These are phyloP conservation scores for Pseudotsuga menziesii DNA, from an alignment of 75 land plant genomes.

Conservation along the genomic window DNA sequence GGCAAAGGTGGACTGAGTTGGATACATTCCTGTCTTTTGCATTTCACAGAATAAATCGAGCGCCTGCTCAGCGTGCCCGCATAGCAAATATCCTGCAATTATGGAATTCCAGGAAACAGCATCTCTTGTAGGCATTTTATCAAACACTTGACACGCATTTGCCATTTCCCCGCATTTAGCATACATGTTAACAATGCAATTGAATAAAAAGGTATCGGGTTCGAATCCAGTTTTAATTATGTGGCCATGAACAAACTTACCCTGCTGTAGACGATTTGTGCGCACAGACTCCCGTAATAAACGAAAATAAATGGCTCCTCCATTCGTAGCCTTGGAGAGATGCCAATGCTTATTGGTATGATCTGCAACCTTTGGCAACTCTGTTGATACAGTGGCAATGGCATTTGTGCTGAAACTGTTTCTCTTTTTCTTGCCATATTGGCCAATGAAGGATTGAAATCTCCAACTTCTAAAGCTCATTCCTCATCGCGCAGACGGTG, in stretches of 20 bases:
- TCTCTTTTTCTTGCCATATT: not conserved
- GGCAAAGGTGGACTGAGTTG: constrained; percentile 29
- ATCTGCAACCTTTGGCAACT: not conserved
- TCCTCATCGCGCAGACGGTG: too few relatives aligned
- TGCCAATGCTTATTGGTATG: not conserved
- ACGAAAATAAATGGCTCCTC: not conserved
- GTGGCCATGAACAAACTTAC: constrained; percentile 27
- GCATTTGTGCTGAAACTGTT: not conserved
- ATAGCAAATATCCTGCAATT: constrained; percentile 28
- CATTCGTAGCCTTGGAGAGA: not conserved
- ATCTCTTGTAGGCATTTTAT: constrained; percentile 31
- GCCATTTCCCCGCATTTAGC: constrained; percentile 25
- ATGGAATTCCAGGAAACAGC: constrained; percentile 56
- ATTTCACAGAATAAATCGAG: constrained; percentile 30
- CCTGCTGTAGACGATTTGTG: not conserved
- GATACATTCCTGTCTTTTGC: constrained; percentile 21
- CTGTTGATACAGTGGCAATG: not conserved
- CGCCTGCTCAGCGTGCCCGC: constrained; percentile 17
- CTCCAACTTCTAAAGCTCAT: not conserved
- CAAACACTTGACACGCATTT: constrained; percentile 33
- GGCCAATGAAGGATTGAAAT: not conserved
- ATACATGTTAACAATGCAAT: constrained; percentile 38
- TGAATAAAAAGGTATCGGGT: constrained; percentile 29
- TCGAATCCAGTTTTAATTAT: constrained; percentile 13
- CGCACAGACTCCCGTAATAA: not conserved